Evolutionary conservation across 1,284 basidiomycete genomes (phyloP).

Genomic region (Fomes fomentarius): DNA sequence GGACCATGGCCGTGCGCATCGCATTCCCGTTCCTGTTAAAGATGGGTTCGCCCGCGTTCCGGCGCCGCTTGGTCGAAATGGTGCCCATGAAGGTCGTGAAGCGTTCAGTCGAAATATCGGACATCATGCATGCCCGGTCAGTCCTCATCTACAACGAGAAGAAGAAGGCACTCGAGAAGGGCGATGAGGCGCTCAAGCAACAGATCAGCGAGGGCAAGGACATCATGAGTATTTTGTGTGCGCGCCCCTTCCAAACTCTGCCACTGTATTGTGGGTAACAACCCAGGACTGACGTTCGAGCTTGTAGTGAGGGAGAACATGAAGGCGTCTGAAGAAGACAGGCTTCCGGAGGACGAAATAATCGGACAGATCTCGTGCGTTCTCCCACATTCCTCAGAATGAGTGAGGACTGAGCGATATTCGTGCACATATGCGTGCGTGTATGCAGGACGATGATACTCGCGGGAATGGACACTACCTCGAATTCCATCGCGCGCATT

Average conservation of each 20-base stretch:
- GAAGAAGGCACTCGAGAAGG: conserved; percentile 25
- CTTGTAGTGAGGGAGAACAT: conserved; percentile 34
- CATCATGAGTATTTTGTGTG: conserved; percentile 37
- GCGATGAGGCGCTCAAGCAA: conserved; percentile 26
- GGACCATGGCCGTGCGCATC: too few species aligned
- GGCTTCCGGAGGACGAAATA: conserved; percentile 34
- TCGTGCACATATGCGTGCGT: too few species aligned
- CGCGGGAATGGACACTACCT: conserved; percentile 29
- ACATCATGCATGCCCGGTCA: conserved; percentile 22
- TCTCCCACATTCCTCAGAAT: neutral
- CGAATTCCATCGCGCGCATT: conserved; percentile 25
- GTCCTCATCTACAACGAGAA: conserved; percentile 25
- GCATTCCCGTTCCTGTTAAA: too few species aligned
- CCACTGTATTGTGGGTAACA: too few species aligned
- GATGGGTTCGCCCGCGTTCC: conserved; percentile 15
- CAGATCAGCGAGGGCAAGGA: conserved; percentile 33
- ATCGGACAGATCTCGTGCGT: conserved; percentile 38
- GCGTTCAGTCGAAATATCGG: conserved; percentile 19
- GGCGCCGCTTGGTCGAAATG: conserved; percentile 14
- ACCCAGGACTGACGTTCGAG: too few species aligned
- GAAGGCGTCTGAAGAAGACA: conserved; percentile 31
- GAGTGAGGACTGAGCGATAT: neutral
- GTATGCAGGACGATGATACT: conserved; percentile 24
- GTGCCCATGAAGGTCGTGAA: conserved; percentile 11
- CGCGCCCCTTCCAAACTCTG: conserved; percentile 7